Evolutionary conservation across 2,329 filamentous ascomycete genomes (phyloP).

Genomic region (Hymenoscyphus repandus): DNA sequence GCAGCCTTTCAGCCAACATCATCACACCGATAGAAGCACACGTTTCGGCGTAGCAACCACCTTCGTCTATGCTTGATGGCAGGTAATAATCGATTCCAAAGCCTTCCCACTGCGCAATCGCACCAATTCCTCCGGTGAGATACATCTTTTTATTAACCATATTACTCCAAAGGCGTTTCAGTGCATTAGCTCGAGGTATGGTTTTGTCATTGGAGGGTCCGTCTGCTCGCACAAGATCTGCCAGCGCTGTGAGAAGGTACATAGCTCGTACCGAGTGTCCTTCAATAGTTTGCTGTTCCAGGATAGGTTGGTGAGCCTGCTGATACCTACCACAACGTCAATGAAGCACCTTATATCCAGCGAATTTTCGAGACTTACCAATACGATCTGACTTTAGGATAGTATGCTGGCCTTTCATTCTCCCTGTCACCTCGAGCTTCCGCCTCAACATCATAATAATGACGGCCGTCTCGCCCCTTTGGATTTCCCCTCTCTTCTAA

Average conservation of each 20-base stretch:
- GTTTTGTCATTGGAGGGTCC: background rate
- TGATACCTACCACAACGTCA: conserved; percentile 45
- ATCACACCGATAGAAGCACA: conserved; percentile 56
- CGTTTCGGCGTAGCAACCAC: conserved; percentile 58
- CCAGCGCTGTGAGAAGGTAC: conserved; percentile 54
- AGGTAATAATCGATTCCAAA: conserved; percentile 56
- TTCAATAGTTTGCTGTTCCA: conserved; percentile 48
- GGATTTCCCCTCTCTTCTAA: conserved; percentile 52
- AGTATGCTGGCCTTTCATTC: conserved; percentile 43
- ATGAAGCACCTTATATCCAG: conserved; percentile 21
- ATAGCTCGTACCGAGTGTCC: conserved; percentile 56
- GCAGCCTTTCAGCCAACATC: conserved; percentile 52
- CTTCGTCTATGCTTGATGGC: conserved; percentile 53
- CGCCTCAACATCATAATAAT: conserved; percentile 52
- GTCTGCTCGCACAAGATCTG: conserved; percentile 46
- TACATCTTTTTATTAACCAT: conserved; percentile 60
- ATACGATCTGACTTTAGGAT: conserved; percentile 36
- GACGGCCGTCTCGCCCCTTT: conserved; percentile 41
- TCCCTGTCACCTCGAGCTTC: conserved; percentile 43
- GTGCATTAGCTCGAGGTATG: conserved; percentile 23
- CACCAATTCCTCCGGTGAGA: conserved; percentile 55
- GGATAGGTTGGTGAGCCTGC: conserved; percentile 51
- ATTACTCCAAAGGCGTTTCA: conserved; percentile 50
- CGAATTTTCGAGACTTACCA: conserved; percentile 28
- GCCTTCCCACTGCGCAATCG: conserved; percentile 53